These are phyloP conservation scores for Alternaria alternata DNA, from an alignment of 2,329 filamentous ascomycete genomes.

Conservation along the genomic window DNA sequence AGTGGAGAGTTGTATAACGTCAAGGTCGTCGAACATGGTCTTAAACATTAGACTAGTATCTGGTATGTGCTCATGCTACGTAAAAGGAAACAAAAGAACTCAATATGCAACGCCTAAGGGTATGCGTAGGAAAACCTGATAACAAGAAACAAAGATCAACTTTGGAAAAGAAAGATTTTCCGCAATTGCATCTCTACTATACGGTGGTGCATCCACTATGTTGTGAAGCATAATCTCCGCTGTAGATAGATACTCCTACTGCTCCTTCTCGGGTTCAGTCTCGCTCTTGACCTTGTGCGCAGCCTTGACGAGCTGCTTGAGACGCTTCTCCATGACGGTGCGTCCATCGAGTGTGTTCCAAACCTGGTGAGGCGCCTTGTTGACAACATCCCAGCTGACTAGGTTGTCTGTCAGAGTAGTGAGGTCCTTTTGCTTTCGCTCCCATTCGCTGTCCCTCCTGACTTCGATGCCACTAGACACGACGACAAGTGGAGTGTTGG, in stretches of 20 bases:
- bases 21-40: background rate
- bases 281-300: conserved; percentile 25
- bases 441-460: conserved; percentile 75
- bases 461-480: conserved; percentile 82
- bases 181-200: background rate
- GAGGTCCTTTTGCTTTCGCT: conserved; percentile 83
- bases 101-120: conserved; percentile 10
- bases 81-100: background rate
- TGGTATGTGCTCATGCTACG: conserved; percentile 11
- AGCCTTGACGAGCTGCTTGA: conserved; percentile 70
- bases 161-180: background rate
- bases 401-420: conserved; percentile 82
- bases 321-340: conserved; percentile 77
- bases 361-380: conserved; percentile 83
- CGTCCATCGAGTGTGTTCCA: conserved; percentile 81
- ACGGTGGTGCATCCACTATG: background rate
- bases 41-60: conserved; percentile 6
- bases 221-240: background rate
- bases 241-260: background rate
- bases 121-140: conserved; percentile 16
- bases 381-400: conserved; percentile 84
- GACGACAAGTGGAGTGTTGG: conserved; percentile 78
- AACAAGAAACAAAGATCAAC: background rate
- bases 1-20: background rate
- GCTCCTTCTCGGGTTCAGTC: conserved; percentile 2